Percentiles rank a stretch among this genome's conserved stretches.
Evolutionary conservation across 2,329 filamentous ascomycete species (phyloP).

Genomic region (Ceratocystis albifundus): DNA sequence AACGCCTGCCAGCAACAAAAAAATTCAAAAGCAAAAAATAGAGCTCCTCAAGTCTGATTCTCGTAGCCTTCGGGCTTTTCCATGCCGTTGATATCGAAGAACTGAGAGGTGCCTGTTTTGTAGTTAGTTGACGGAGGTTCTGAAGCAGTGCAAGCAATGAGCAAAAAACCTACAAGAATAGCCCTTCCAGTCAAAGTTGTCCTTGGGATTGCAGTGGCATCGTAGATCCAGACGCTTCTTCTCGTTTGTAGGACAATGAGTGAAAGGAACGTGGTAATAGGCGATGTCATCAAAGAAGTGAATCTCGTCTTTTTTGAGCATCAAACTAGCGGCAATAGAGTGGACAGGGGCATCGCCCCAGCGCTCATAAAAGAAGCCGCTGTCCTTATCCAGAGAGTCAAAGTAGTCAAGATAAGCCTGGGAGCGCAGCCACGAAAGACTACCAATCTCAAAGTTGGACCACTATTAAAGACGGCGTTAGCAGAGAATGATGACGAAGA

Average conservation of each 20-base stretch:
- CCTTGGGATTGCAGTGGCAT: constrained; percentile 87
- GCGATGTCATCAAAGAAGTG: constrained; percentile 99
- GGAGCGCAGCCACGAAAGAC: constrained; percentile 84
- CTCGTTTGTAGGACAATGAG: constrained; percentile 89
- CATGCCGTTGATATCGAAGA: constrained; percentile 70
- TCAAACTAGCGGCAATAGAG: constrained; percentile 81
- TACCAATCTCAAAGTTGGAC: constrained; percentile 98
- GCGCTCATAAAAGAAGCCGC: constrained; percentile 97
- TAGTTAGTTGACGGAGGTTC: neutral
- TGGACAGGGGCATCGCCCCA: constrained; percentile 98
- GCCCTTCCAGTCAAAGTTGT: constrained; percentile 99
- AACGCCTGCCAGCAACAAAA: constrained; percentile 20
- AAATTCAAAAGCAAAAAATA: constrained; percentile 18
- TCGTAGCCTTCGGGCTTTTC: constrained; percentile 80
- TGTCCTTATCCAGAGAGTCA: constrained; percentile 71
- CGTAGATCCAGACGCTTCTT: constrained; percentile 71
- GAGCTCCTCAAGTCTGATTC: constrained; percentile 42
- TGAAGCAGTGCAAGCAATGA: constrained; percentile 20
- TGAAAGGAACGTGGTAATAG: constrained; percentile 96
- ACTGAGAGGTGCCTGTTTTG: constrained; percentile 54
- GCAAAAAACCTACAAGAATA: constrained; percentile 68
- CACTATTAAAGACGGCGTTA: constrained; percentile 48
- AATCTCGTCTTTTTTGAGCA: constrained; percentile 84
- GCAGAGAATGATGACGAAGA: neutral
- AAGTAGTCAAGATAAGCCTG: constrained; percentile 87